Evolutionary conservation across 2,329 filamentous ascomycete species (phyloP).

Genomic region (Sporothrix globosa): DNA sequence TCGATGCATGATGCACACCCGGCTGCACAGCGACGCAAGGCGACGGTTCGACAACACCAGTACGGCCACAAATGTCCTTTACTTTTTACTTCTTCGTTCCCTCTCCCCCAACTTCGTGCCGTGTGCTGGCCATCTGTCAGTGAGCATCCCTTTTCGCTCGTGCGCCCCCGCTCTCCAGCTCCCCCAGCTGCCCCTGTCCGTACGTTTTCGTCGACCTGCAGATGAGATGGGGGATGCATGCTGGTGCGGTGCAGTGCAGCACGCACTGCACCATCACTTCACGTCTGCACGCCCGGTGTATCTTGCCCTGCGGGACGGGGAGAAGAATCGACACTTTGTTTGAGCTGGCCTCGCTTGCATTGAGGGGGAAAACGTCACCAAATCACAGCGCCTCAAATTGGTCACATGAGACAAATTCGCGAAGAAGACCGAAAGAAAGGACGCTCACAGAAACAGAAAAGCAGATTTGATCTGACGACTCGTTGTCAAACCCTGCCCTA

Average conservation of each 20-base stretch:
- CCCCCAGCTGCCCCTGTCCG: conserved; percentile 10
- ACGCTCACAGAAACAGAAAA: background rate
- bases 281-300: background rate
- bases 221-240: conserved; percentile 26
- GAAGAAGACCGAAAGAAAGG: background rate
- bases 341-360: conserved; percentile 9
- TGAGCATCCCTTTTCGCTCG: background rate
- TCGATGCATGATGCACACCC: background rate
- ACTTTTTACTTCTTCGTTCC: background rate
- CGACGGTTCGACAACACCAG: background rate
- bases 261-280: background rate
- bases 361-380: conserved; percentile 9
- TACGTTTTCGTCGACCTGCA: conserved; percentile 31
- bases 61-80: background rate
- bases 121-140: background rate
- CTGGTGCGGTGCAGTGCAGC: conserved; percentile 1
- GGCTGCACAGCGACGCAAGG: background rate
- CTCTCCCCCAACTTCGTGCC: background rate
- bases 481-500: no score
- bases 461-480: conserved; percentile 8
- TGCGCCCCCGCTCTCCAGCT: background rate
- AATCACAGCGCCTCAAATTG: conserved; percentile 29
- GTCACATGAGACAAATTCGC: conserved; percentile 25
- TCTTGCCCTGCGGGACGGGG: conserved; percentile 3
- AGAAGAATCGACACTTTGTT: background rate